Percentiles rank a stretch among this genome's conserved stretches.
phyloP scores from a whole-genome alignment of 225 moss, liverwort and hornwort genomes.

The Sphagnum contortum region DNA sequence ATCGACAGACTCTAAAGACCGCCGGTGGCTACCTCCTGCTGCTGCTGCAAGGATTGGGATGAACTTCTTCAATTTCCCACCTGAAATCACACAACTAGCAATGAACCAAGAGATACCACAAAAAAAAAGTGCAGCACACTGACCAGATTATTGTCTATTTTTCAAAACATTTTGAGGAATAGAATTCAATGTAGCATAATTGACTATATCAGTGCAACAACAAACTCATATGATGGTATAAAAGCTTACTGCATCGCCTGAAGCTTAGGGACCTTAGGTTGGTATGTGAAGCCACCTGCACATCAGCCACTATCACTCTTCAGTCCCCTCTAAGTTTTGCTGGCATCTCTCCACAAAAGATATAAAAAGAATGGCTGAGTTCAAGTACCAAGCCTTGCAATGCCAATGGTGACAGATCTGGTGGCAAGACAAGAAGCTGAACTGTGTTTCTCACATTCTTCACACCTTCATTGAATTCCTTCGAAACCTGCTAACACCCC shows the following conservation, averaged over 20 bases:
- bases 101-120: background rate
- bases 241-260: constrained; percentile 83
- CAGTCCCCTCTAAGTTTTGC: background rate
- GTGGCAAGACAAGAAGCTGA: constrained; percentile 72
- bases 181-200: no score
- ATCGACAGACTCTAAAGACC: constrained; percentile 69
- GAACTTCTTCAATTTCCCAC: constrained; percentile 73
- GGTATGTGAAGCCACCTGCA: constrained; percentile 72
- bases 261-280: constrained; percentile 81
- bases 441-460: constrained; percentile 59
- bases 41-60: constrained; percentile 88
- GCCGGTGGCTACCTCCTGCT: constrained; percentile 51
- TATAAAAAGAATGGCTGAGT: background rate
- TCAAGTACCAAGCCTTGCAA: constrained; percentile 78
- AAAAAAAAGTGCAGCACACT: background rate
- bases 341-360: background rate
- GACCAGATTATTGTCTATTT: background rate
- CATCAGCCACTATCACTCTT: background rate
- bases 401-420: constrained; percentile 57
- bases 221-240: background rate
- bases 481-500: constrained; percentile 47
- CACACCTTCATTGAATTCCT: constrained; percentile 79
- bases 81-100: constrained; percentile 17
- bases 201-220: no score
- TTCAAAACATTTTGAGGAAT: no score